Evolutionary conservation across 768 basidiomycete genomes (phyloP).

Genomic region (Mycena venus): DNA sequence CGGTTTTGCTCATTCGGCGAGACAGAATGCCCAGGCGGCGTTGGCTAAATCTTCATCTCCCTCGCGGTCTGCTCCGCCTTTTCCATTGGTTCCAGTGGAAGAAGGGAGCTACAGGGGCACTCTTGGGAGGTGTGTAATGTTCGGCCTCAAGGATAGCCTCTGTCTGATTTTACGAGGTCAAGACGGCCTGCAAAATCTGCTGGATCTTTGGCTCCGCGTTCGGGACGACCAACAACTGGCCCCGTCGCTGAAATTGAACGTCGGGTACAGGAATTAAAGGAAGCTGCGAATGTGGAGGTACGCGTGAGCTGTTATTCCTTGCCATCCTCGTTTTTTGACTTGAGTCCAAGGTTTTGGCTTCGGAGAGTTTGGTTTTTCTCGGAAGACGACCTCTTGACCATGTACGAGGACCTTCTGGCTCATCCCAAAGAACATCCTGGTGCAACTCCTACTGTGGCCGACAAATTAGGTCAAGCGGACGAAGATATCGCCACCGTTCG

Average conservation of each 20-base stretch:
- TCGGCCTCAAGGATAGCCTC: background rate
- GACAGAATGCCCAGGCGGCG: conserved; percentile 26
- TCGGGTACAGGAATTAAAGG: conserved; percentile 52
- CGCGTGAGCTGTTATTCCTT: conserved; percentile 4
- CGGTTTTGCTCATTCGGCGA: conserved; percentile 32
- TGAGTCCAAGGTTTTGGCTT: conserved; percentile 43
- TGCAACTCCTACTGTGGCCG: conserved; percentile 11
- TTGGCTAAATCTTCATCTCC: conserved; percentile 6
- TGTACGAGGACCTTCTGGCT: conserved; percentile 62
- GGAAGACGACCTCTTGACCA: conserved; percentile 55
- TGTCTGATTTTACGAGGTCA: background rate
- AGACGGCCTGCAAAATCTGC: conserved; percentile 7
- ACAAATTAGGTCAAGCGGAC: conserved; percentile 39
- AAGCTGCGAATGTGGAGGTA: conserved; percentile 52
- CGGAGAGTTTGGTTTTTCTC: conserved; percentile 52
- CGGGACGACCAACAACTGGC: conserved; percentile 28
- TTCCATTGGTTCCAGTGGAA: background rate
- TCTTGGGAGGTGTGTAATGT: conserved; percentile 14
- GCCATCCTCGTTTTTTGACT: background rate
- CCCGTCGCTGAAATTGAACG: conserved; percentile 47
- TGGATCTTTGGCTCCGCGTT: conserved; percentile 34
- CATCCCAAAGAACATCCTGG: conserved; percentile 38
- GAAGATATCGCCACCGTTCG: conserved; percentile 52
- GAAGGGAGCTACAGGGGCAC: background rate
- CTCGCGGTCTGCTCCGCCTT: background rate